phyloP scores from a whole-genome alignment of 2,329 filamentous ascomycete genomes.

The Aureobasidium sp. region DNA sequence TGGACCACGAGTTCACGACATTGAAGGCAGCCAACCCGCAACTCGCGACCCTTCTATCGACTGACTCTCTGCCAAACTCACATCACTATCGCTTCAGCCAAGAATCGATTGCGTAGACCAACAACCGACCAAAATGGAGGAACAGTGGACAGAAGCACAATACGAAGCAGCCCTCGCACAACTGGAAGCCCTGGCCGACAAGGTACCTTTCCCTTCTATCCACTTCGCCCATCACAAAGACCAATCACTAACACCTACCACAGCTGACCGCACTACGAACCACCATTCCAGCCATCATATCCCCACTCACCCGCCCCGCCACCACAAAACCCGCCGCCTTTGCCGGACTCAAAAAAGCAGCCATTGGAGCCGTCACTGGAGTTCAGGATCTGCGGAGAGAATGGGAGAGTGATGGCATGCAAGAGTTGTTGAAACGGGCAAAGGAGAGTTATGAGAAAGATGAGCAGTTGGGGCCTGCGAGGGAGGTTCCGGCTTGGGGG shows the following conservation, averaged over 20 bases:
- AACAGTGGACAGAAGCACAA: slow-evolving; percentile 34
- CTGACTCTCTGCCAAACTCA: neutral
- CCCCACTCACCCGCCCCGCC: slow-evolving; percentile 30
- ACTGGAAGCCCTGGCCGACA: slow-evolving; percentile 38
- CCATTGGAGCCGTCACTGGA: slow-evolving; percentile 30
- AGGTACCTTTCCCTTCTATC: slow-evolving; percentile 28
- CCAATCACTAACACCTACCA: neutral
- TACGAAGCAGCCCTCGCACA: slow-evolving; percentile 38
- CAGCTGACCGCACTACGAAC: slow-evolving; percentile 39
- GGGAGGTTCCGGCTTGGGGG: slow-evolving; percentile 20
- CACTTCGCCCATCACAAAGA: neutral
- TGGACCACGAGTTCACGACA: neutral
- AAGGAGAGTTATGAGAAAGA: slow-evolving; percentile 32
- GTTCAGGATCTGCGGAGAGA: slow-evolving; percentile 32
- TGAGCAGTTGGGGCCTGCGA: slow-evolving; percentile 29
- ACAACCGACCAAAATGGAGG: neutral
- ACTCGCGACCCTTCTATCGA: neutral
- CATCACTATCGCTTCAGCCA: neutral
- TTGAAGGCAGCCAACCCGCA: neutral
- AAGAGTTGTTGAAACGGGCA: slow-evolving; percentile 29
- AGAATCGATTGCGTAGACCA: too few species aligned
- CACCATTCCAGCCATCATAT: slow-evolving; percentile 36
- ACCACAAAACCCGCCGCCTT: slow-evolving; percentile 30
- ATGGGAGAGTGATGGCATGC: slow-evolving; percentile 34
- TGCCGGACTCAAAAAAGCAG: slow-evolving; percentile 32